phyloP scores from a whole-genome alignment of 345 rosid species.

The Murraya koenigii region DNA sequence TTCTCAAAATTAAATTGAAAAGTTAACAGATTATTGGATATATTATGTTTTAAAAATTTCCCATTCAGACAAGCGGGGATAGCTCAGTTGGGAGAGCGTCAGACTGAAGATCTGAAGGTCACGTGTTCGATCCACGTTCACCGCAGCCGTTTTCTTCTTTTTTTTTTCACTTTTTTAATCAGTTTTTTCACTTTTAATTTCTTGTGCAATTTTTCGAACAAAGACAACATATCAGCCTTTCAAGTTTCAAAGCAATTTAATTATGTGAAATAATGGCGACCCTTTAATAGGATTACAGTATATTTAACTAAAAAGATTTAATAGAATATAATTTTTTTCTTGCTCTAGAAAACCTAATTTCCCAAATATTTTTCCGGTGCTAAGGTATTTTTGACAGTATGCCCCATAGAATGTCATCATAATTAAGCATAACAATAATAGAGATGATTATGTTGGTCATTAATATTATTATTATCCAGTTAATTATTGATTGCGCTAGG shows the following conservation, averaged over 20 bases:
- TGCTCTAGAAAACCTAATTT: too few relatives aligned
- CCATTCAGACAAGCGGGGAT: constrained; percentile 39
- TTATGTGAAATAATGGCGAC: too few relatives aligned
- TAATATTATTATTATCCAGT: background rate
- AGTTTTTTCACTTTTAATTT: background rate
- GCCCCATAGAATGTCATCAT: background rate
- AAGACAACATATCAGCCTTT: too few relatives aligned
- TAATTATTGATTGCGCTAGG: constrained; percentile 1
- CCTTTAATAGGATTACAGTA: too few relatives aligned
- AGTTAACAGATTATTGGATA: too few relatives aligned
- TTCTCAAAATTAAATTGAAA: too few relatives aligned
- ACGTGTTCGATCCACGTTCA: constrained; percentile 96
- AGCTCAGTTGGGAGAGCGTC: constrained; percentile 98
- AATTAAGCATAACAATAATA: background rate
- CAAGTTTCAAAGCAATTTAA: too few relatives aligned
- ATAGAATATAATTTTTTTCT: too few relatives aligned
- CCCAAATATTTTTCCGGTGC: background rate
- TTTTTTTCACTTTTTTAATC: background rate
- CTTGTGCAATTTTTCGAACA: background rate
- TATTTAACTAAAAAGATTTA: too few relatives aligned
- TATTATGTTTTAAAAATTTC: too few relatives aligned
- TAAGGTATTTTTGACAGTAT: constrained; percentile 6
- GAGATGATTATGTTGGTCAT: constrained; percentile 11
- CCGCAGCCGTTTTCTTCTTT: constrained; percentile 50
- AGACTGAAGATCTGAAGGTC: constrained; percentile 99